phyloP scores from a whole-genome alignment of 108 stramenopile species.

The Cyclotella kingstonii region DNA sequence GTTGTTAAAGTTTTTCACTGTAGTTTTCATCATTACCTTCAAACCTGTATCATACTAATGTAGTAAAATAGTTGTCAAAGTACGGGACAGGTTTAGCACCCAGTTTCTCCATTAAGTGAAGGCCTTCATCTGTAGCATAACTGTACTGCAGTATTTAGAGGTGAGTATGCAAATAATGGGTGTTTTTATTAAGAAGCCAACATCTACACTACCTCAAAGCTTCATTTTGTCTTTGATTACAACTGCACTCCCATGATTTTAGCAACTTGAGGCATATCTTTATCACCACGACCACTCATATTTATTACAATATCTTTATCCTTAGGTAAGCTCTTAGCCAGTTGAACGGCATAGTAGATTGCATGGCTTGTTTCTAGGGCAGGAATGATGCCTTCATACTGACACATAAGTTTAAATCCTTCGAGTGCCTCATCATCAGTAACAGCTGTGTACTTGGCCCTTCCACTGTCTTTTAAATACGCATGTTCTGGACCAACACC shows the following conservation, averaged over 20 bases:
- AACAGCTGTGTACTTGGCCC: constrained; percentile 87
- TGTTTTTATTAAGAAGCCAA: no score
- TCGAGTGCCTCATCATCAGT: constrained; percentile 92
- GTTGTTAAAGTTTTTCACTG: no score
- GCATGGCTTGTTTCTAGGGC: constrained; percentile 95
- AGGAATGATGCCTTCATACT: constrained; percentile 96
- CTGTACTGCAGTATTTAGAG: no score
- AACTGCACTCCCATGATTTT: constrained; percentile 92
- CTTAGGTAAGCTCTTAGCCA: constrained; percentile 85
- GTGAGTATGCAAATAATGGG: no score
- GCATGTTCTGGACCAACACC: constrained; percentile 97
- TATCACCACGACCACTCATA: constrained; percentile 96
- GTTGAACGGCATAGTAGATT: constrained; percentile 83
- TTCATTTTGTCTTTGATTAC: no score
- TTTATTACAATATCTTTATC: constrained; percentile 92
- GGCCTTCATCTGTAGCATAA: no score
- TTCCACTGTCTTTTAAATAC: constrained; percentile 85
- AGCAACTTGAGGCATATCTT: constrained; percentile 96
- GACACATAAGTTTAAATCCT: constrained; percentile 86
- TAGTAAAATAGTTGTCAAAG: no score
- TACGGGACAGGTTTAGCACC: no score
- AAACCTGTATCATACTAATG: no score
- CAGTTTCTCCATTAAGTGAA: no score
- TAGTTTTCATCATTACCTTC: no score
- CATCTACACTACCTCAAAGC: no score